Evolutionary conservation across 176 grass and related monocot species (phyloP), one percentile per base, ranked within the genome.

Genomic region (Rhipidocladum racemiflorum): DNA sequence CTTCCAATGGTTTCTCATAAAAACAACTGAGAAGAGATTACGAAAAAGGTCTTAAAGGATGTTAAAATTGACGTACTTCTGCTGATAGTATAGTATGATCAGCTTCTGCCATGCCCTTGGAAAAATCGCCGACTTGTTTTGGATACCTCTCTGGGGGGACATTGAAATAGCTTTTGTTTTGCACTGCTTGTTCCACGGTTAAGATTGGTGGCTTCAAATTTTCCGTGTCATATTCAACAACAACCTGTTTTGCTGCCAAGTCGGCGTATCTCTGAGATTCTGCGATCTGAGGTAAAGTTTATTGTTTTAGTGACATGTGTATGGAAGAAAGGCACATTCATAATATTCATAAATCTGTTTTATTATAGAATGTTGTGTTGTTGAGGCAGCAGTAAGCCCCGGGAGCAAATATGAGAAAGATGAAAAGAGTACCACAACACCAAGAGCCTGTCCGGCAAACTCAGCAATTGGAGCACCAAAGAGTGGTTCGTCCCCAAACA

Each of bases 231-330:
- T 95, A 95, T 73, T 90, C 76, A 55, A 95, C 60, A 78, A 82
- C 25, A 30, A 17, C 93, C 70, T 92, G 87, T 81, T 90, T 95
- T 18, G 80, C 83, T 69, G 90, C 93, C 85, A 95, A 79, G 83
- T 92, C 72, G 9, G 93, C 93, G 46, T 88, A 84, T 84, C 83
- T 92, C 23, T 90, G 90, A 56, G 90, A 90, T 84, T 92, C 93
- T 88, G 93, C 93, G 82, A 95, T 77, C 93, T 95, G 70, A 77
- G n/a, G 1, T 61, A 70, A 61, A 55, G 24, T 23, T 7, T 23
- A 68, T 51, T 14, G 4, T 25, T 48, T 83, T 20, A 73, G 16
- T 34, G 3, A 29, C 20, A 24, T 35, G 20, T 63, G 9, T 62
- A 61, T 25, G 39, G 15, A 82, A 70, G 3, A 72, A 62, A 36